Conservation (phyloP, 148 eudicot genomes). For the Persicaria tinctoria region DNA sequence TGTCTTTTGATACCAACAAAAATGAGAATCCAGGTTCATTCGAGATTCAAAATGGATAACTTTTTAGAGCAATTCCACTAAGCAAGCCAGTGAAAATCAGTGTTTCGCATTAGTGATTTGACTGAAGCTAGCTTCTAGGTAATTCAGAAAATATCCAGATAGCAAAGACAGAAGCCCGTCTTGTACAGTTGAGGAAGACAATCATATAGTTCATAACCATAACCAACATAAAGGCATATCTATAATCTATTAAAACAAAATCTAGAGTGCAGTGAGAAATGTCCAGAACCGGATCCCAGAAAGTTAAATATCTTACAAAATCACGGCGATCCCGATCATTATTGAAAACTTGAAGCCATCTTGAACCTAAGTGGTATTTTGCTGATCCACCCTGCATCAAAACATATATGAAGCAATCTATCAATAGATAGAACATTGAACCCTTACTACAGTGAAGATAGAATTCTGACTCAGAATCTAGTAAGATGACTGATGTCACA, state of each 20-base stretch:
- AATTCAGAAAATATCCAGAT: neutral
- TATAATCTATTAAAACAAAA: neutral
- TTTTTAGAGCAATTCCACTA: neutral
- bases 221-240: neutral
- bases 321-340: constrained; percentile 98
- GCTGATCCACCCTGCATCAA: constrained; percentile 85
- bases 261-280: neutral
- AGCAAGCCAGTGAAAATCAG: neutral
- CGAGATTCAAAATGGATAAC: neutral
- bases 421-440: neutral
- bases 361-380: constrained; percentile 83
- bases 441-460: neutral
- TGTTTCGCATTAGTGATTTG: neutral
- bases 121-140: neutral
- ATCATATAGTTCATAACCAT: neutral
- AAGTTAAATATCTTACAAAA: constrained; percentile 54
- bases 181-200: neutral
- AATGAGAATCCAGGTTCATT: neutral
- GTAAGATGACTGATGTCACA: neutral
- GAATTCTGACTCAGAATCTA: neutral
- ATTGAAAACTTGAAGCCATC: constrained; percentile 88
- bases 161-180: neutral
- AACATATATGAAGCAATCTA: neutral
- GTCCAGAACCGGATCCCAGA: neutral
- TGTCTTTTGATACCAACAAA: neutral